Percentiles rank a stretch among this genome's conserved stretches.
Conservation (phyloP, 2,329 filamentous ascomycete species). For the Ascomycota sp. region DNA sequence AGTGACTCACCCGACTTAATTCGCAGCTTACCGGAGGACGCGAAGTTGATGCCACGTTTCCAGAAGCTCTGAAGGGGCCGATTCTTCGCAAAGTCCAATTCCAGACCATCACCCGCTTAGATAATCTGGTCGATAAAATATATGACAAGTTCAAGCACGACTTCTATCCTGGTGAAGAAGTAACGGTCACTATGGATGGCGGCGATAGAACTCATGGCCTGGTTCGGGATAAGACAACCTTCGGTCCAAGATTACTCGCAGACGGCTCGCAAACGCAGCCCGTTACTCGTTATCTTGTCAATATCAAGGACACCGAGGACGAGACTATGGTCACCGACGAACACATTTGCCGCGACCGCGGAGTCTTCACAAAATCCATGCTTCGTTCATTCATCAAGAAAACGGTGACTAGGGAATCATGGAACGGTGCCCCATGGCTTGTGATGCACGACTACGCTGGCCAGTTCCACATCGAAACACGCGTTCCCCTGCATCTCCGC, state of each 20-base stretch:
- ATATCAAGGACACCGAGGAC: constrained; percentile 45
- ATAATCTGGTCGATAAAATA: constrained; percentile 51
- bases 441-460: constrained; percentile 74
- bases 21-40: constrained; percentile 53
- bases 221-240: constrained; percentile 70
- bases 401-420: constrained; percentile 76
- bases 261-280: constrained; percentile 53
- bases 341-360: constrained; percentile 71
- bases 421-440: constrained; percentile 92
- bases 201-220: constrained; percentile 52
- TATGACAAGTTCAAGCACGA: constrained; percentile 71
- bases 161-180: constrained; percentile 75
- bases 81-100: constrained; percentile 84
- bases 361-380: constrained; percentile 86
- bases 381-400: constrained; percentile 88
- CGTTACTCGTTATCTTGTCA: constrained; percentile 64
- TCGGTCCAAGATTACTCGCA: constrained; percentile 34
- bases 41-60: constrained; percentile 82
- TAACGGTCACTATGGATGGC: constrained; percentile 49
- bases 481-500: constrained; percentile 62
- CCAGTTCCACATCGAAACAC: constrained; percentile 69
- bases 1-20: neutral
- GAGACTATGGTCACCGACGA: constrained; percentile 65
- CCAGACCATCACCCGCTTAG: constrained; percentile 71
- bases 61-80: constrained; percentile 75